A percentile compares a stretch with the other conserved stretches of the same genome.
These are phyloP conservation scores for Skeletonema costatum DNA, from an alignment of 108 stramenopile species.

Conservation along the genomic window DNA sequence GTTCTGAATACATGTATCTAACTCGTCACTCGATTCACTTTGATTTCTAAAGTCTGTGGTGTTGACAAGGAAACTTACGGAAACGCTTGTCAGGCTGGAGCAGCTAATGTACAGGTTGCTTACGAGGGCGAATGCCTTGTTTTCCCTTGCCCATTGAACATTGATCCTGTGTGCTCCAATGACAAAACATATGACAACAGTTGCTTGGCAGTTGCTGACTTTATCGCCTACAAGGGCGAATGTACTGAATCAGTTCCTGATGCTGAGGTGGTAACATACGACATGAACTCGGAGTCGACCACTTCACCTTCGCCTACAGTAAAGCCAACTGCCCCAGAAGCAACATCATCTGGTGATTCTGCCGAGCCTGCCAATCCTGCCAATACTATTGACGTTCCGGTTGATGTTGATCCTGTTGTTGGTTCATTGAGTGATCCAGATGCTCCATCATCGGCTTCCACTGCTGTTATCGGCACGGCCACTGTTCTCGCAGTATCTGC, in stretches of 20 bases:
- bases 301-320: neutral
- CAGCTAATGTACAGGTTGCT: neutral
- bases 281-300: neutral
- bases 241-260: neutral
- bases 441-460: neutral
- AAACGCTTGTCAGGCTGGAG: neutral
- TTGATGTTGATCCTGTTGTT: neutral
- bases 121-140: neutral
- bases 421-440: neutral
- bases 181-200: neutral
- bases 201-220: neutral
- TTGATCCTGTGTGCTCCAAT: neutral
- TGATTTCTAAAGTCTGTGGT: neutral
- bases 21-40: neutral
- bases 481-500: neutral
- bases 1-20: neutral
- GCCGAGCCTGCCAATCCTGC: neutral
- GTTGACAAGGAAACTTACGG: neutral
- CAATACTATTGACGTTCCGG: no score
- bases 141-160: neutral
- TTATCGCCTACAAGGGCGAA: neutral
- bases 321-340: neutral
- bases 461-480: neutral
- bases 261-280: neutral
- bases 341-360: neutral